A percentile compares a stretch with the other conserved stretches of the same genome.
Conservation (phyloP, 805 yeast species). For the Cyberlindnera meyerae region DNA sequence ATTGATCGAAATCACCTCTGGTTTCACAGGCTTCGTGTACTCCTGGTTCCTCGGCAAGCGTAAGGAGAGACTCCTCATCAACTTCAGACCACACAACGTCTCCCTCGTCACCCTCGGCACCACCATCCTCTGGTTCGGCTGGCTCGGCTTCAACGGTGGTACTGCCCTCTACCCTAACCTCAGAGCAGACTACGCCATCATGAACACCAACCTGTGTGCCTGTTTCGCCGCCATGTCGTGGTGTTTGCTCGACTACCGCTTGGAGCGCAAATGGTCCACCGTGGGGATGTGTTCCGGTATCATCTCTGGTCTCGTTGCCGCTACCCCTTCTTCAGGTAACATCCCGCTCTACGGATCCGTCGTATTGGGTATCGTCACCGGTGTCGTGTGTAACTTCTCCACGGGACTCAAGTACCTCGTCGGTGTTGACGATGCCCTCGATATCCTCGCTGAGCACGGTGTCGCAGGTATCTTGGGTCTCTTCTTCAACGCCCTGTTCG, state of each 20-base stretch:
- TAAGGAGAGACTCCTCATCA: slow-evolving; percentile 67
- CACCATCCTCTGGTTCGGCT: slow-evolving; percentile 82
- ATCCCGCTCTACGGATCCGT: slow-evolving; percentile 91
- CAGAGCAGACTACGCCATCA: slow-evolving; percentile 81
- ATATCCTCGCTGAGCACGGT: slow-evolving; percentile 98
- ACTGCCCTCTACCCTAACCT: slow-evolving; percentile 78
- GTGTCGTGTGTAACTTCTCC: slow-evolving; percentile 81
- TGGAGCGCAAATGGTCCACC: slow-evolving; percentile 88
- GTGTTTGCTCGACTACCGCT: slow-evolving; percentile 84
- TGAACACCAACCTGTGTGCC: slow-evolving; percentile 89
- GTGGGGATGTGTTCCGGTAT: slow-evolving; percentile 95
- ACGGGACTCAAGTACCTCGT: slow-evolving; percentile 81
- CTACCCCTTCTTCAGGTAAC: slow-evolving; percentile 90
- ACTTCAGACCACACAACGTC: slow-evolving; percentile 93
- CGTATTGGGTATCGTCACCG: slow-evolving; percentile 75
- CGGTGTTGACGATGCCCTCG: slow-evolving; percentile 86
- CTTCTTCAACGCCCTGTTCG: slow-evolving; percentile 84
- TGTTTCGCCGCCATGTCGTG: slow-evolving; percentile 88
- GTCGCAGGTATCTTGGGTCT: slow-evolving; percentile 91
- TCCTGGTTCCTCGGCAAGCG: slow-evolving; percentile 79
- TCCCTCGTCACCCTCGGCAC: slow-evolving; percentile 90
- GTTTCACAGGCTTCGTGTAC: slow-evolving; percentile 85
- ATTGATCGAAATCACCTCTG: slow-evolving; percentile 89
- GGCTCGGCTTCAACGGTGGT: slow-evolving; percentile 95
- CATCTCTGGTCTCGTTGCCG: slow-evolving; percentile 94